phyloP scores from a whole-genome alignment of 805 yeast genomes.

The Suhomyces prunicola region DNA sequence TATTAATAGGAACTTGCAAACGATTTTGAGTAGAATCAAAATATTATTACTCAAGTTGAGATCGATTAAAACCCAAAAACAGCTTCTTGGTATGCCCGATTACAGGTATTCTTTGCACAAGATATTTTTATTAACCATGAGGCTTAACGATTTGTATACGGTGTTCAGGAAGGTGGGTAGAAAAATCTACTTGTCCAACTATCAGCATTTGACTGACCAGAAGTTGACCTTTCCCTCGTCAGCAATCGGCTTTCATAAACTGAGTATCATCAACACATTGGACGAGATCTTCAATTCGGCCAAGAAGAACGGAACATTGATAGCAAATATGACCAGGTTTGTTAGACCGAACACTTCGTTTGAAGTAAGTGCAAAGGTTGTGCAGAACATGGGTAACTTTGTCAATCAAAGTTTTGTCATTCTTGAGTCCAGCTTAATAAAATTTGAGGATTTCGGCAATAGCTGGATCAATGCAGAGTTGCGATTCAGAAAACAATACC shows the following conservation, averaged over 20 bases:
- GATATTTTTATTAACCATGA: constrained; percentile 41
- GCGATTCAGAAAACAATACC: constrained; percentile 37
- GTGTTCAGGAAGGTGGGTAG: constrained; percentile 47
- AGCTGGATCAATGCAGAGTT: constrained; percentile 45
- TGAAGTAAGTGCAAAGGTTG: constrained; percentile 32
- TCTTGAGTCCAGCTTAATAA: constrained; percentile 25
- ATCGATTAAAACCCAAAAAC: constrained; percentile 13
- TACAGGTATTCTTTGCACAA: constrained; percentile 46
- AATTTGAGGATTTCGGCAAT: constrained; percentile 35
- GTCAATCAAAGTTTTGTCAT: constrained; percentile 36
- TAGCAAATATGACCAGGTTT: constrained; percentile 47
- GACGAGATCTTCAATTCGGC: constrained; percentile 42
- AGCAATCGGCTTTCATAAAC: constrained; percentile 29
- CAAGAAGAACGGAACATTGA: constrained; percentile 47
- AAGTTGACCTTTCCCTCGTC: constrained; percentile 28
- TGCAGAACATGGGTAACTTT: constrained; percentile 41
- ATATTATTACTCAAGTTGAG: constrained; percentile 15
- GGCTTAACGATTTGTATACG: constrained; percentile 50
- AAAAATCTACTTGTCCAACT: constrained; percentile 44
- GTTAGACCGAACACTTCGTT: constrained; percentile 39
- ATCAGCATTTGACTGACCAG: constrained; percentile 41
- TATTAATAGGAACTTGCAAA: constrained; percentile 24
- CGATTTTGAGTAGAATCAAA: constrained; percentile 25
- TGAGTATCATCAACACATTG: constrained; percentile 22
- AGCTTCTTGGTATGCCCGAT: constrained; percentile 20